Base-by-base conservation (phyloP, 495 filamentous ascomycete species). In the Viridothelium virens region DNA sequence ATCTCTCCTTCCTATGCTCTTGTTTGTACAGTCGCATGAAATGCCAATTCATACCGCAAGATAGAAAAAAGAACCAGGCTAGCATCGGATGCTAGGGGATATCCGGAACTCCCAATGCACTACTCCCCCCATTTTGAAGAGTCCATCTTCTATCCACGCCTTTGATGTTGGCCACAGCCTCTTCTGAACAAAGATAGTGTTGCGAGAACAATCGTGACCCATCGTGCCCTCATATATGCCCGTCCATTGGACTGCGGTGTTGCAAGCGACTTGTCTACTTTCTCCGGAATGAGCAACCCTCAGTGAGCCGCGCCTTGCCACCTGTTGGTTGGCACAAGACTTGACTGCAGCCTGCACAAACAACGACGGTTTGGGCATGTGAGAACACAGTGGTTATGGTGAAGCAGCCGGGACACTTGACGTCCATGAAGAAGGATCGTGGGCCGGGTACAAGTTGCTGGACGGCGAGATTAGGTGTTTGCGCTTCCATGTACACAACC, bases 351-450 rank as follows among this genome's bases (percentile, higher is more conserved):
- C 93, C 93, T 75, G 90, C 90, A 85, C 94, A 98, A 84, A 96
- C 93, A 80, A 98, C 94, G 78, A 98, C 94, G 76, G 94, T 98
- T 84, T 98, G 94, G 78, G 94, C 94, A 85, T 98, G 94, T 67
- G 93, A 97, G 89, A 96, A 98, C 80, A 98, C 94, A 79, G 93
- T 97, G 77, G 94, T 98, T 87, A 98, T 98, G 75, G 91, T 96
- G 89, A 98, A 98, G 89, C 94, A 98, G 76, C 94, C 94, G 77
- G 93, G 94, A 88, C 94, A 98, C 86, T 97, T 98, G 82, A 98
- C 94, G 75, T 98, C 94, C 94, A 98, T 98, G 87, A 98, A 98
- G 88, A 97, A 98, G 73, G 92, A 96, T 74, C 94, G 91, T 69
- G 94, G 94, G 67, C 86, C 87, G 73, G 94, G 94, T 75, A 98